Evolutionary conservation across 352 stramenopile species (phyloP).

Genomic region (Aphanomyces astaci): DNA sequence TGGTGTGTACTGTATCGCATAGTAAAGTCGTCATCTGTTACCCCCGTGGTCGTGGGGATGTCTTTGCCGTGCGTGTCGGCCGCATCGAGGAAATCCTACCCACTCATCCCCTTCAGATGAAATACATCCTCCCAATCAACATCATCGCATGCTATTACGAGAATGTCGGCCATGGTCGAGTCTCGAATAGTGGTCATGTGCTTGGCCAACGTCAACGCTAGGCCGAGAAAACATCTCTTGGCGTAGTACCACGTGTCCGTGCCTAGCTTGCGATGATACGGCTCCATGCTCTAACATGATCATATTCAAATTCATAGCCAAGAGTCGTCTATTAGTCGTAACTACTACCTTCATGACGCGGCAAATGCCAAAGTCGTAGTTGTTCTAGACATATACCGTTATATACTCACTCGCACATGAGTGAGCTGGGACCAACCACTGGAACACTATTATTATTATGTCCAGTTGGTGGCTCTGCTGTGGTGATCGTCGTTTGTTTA

Average conservation of each 20-base stretch:
- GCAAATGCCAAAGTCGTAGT: conserved; percentile 96
- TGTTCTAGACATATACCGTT: conserved; percentile 45
- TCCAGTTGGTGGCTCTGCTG: too few species aligned
- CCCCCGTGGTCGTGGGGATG: conserved; percentile 79
- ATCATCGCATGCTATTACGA: too few species aligned
- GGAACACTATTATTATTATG: too few species aligned
- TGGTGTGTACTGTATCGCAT: too few species aligned
- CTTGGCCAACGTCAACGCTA: conserved; percentile 91
- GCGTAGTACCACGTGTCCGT: conserved; percentile 95
- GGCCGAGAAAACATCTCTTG: conserved; percentile 92
- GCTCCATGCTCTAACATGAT: conserved; percentile 74
- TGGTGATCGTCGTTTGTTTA: neutral
- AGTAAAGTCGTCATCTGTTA: too few species aligned
- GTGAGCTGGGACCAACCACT: too few species aligned
- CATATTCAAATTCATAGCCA: neutral
- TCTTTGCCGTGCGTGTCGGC: conserved; percentile 88
- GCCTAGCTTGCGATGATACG: conserved; percentile 93
- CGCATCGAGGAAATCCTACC: conserved; percentile 82
- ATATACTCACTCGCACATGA: too few species aligned
- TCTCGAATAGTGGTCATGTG: conserved; percentile 94
- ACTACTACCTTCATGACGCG: conserved; percentile 75
- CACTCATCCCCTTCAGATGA: neutral
- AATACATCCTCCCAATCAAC: neutral
- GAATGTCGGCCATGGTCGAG: conserved; percentile 90
- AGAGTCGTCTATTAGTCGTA: neutral